Conservation (phyloP, 208 protist species). For the Tritrichomonas musculus region DNA sequence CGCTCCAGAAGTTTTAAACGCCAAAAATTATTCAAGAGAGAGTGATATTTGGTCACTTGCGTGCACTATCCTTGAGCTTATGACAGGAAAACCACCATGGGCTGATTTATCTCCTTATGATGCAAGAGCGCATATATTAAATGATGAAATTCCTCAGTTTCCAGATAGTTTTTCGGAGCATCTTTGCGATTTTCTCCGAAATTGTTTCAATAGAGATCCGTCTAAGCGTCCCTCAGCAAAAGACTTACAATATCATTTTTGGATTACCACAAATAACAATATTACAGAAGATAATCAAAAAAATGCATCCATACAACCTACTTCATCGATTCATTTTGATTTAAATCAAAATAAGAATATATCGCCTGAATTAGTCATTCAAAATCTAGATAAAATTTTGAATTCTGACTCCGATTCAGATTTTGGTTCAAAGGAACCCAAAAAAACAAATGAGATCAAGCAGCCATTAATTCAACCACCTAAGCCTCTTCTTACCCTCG, state of each 20-base stretch:
- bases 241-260: not conserved
- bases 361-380: not conserved
- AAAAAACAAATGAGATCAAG: too few relatives aligned
- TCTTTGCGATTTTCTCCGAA: not conserved
- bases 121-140: slow-evolving; percentile 65
- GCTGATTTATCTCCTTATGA: slow-evolving; percentile 68
- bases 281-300: too few relatives aligned
- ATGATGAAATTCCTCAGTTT: not conserved
- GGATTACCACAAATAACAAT: too few relatives aligned
- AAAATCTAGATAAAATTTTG: not conserved
- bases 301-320: too few relatives aligned
- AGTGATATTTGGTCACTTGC: slow-evolving; percentile 53
- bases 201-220: slow-evolving; percentile 14
- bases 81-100: slow-evolving; percentile 72
- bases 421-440: too few relatives aligned
- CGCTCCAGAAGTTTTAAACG: slow-evolving; percentile 8
- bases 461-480: too few relatives aligned
- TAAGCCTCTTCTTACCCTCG: too few relatives aligned
- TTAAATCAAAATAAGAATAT: too few relatives aligned
- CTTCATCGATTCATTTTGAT: not conserved
- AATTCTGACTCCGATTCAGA: not conserved
- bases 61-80: slow-evolving; percentile 75
- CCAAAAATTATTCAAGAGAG: not conserved
- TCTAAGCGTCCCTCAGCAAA: not conserved
- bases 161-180: not conserved